Conservation (phyloP, 2,329 filamentous ascomycete genomes). For the Talaromyces sp. region DNA sequence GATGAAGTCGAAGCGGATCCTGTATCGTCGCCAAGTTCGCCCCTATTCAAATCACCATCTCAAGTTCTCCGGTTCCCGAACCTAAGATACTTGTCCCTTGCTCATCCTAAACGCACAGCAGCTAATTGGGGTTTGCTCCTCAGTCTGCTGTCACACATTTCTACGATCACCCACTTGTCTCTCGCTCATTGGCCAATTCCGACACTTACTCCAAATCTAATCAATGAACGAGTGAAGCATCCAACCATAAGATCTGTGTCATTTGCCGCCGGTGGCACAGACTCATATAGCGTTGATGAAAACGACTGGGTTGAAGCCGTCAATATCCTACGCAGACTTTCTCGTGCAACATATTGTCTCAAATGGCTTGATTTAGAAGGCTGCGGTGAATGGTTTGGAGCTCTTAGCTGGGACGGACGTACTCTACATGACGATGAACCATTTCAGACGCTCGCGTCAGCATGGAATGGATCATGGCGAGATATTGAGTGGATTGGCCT, state of each 20-base stretch:
- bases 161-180: constrained; percentile 58
- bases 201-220: constrained; percentile 48
- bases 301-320: constrained; percentile 54
- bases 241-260: constrained; percentile 26
- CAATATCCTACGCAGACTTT: constrained; percentile 52
- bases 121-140: constrained; percentile 55
- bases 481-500: constrained; percentile 40
- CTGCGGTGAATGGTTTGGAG: constrained; percentile 52
- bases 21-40: not conserved
- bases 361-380: constrained; percentile 60
- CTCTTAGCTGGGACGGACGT: constrained; percentile 43
- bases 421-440: constrained; percentile 25
- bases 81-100: constrained; percentile 55
- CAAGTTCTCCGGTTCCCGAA: constrained; percentile 43
- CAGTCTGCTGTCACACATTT: constrained; percentile 47
- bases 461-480: constrained; percentile 45
- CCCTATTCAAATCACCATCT: constrained; percentile 21
- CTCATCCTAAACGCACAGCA: constrained; percentile 40
- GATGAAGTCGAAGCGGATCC: not conserved
- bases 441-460: constrained; percentile 30
- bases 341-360: constrained; percentile 52
- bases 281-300: constrained; percentile 50
- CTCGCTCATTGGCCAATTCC: constrained; percentile 59
- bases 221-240: constrained; percentile 37
- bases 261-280: constrained; percentile 44